Evolutionary conservation across 495 filamentous ascomycete genomes (phyloP), one percentile per base, ranked within the genome.

Genomic region (Zalerion maritima): DNA sequence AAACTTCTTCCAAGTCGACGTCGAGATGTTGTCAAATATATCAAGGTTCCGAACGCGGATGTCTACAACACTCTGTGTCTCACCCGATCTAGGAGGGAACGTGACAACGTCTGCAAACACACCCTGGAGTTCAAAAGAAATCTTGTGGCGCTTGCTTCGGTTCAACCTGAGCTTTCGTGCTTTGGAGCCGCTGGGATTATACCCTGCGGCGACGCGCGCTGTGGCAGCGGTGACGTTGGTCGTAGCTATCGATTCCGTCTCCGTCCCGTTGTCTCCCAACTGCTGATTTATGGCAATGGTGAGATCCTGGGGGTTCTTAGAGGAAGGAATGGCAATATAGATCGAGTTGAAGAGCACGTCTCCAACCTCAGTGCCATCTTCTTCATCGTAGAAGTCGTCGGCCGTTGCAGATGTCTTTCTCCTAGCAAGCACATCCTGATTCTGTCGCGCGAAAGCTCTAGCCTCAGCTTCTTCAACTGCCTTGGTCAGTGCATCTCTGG

Each of bases 331-430:
- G 13, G 80, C 86, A 31, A 99, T 92, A 55, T 94, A 99, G 27
- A 99, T 93, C 0, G 89, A 96, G 42, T 96, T 94, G 68, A 99
- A 99, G 13, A 99, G 65, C 44, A 85, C 91, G 47, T 96, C 89
- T 1, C 77, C 85, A 49, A 96, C 91, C 10, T 87, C 75, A 1
- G 78, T 78, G 42, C 84, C 81, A 22, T 82, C 72, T 14, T 94
- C 84, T 6, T 82, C 74, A 14, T 72, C 63, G n/a, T 58, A 55
- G 9, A 65, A 67, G 6, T 48, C 42, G 3, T 61, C 55, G n/a
- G 60, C 52, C 27, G 61, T 53, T 39, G 50, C 52, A 28, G 49
- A 62, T 14, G 54, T 55, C 31, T 46, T 47, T 24, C 42, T 28
- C 13, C 38, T 35, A 14, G 43, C 36, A 9, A 55, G 49, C 5